A percentile compares a stretch with the other conserved stretches of the same genome.
phyloP scores from a whole-genome alignment of 1,284 basidiomycete species.

The Apiotrichum domesticum region DNA sequence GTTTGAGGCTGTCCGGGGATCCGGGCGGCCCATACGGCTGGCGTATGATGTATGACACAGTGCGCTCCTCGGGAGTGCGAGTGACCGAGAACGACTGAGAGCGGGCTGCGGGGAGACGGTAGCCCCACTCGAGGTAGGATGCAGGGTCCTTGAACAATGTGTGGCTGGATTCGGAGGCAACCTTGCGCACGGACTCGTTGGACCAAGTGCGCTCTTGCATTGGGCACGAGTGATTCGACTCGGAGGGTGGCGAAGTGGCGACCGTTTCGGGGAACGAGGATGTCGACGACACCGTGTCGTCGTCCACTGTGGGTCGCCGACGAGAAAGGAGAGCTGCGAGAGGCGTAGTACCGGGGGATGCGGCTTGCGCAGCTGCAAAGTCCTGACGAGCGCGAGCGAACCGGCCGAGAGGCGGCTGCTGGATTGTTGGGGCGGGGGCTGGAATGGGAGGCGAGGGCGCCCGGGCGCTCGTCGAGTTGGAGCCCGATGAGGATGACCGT shows the following conservation, averaged over 20 bases:
- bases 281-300: slow-evolving; percentile 10
- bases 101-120: slow-evolving; percentile 12
- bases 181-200: slow-evolving; percentile 9
- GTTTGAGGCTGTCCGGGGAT: slow-evolving; percentile 74
- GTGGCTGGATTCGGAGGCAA: slow-evolving; percentile 15
- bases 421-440: slow-evolving; percentile 4
- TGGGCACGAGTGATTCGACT: background rate
- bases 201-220: slow-evolving; percentile 12
- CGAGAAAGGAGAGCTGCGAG: slow-evolving; percentile 20
- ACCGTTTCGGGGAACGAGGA: slow-evolving; percentile 9
- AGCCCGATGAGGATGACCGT: slow-evolving; percentile 7
- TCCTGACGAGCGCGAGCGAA: slow-evolving; percentile 34
- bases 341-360: slow-evolving; percentile 7
- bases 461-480: slow-evolving; percentile 6
- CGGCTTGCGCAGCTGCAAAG: slow-evolving; percentile 14
- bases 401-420: slow-evolving; percentile 18
- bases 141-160: slow-evolving; percentile 10
- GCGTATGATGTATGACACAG: slow-evolving; percentile 48
- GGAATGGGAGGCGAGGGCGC: slow-evolving; percentile 4
- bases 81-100: slow-evolving; percentile 16
- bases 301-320: slow-evolving; percentile 13
- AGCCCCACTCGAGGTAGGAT: slow-evolving; percentile 15
- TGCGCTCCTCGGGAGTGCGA: background rate
- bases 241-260: slow-evolving; percentile 13
- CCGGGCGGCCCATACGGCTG: slow-evolving; percentile 82